Evolutionary conservation across 169 alveolate species (phyloP).

Genomic region (Cryptosporidium parvum): DNA sequence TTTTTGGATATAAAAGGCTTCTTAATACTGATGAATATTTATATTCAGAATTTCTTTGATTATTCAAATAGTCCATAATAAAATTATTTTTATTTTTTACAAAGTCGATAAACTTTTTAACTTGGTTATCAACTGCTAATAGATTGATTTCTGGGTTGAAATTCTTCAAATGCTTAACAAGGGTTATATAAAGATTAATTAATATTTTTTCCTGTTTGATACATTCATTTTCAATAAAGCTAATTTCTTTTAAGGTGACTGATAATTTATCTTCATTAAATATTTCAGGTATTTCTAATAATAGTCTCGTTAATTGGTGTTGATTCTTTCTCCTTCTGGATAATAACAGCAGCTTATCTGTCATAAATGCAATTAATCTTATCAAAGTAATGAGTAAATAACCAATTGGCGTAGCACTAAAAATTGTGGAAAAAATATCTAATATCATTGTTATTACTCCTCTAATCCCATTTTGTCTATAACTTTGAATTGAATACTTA

Average conservation of each 20-base stretch:
- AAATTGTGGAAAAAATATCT: conserved; percentile 63
- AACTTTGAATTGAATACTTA: conserved; percentile 61
- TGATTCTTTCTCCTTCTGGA: conserved; percentile 69
- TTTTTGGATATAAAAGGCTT: background rate
- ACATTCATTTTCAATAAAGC: conserved; percentile 26
- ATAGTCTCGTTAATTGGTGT: conserved; percentile 32
- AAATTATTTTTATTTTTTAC: background rate
- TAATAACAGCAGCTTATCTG: conserved; percentile 45
- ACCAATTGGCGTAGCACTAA: conserved; percentile 74
- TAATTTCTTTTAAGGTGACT: conserved; percentile 10
- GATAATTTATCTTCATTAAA: conserved; percentile 25
- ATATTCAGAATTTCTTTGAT: background rate
- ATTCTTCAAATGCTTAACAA: background rate
- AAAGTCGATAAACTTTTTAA: background rate
- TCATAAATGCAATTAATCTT: conserved; percentile 75
- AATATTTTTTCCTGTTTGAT: background rate
- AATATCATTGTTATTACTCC: conserved; percentile 73
- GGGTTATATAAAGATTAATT: background rate
- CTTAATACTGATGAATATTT: background rate
- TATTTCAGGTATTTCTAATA: conserved; percentile 57
- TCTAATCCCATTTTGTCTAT: conserved; percentile 65
- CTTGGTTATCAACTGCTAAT: background rate
- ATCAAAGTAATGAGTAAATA: conserved; percentile 47
- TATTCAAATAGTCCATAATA: background rate
- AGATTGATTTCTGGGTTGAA: conserved; percentile 1